Base-by-base conservation (phyloP, 257 asterid species). In the Scutellaria minor region DNA sequence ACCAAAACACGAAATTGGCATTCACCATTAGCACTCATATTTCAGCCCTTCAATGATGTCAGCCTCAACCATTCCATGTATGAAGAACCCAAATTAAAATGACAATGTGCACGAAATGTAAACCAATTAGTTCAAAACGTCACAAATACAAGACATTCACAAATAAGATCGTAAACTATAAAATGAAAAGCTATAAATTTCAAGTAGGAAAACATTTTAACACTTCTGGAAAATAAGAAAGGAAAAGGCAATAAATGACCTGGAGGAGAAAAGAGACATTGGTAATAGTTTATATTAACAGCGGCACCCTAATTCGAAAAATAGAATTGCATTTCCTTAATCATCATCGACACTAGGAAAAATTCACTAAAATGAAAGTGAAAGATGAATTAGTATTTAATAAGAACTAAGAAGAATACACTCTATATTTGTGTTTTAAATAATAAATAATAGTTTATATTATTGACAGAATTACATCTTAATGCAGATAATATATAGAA, bases 401-500 rank as follows among this genome's bases (percentile, higher is more conserved):
- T n/a, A 22, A 55, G 45, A 55, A n/a, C 13, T n/a, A 60, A n/a
- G 18, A 27, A 6, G 37, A 31, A 2, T 31, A 31, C 37, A 31
- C 37, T 31, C 37, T 64, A 42, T 5, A 7, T 64, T 22, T 64
- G 55, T 9, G 9, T 64, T 45, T 64, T 60, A 6, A n/a, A n/a
- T n/a, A 60, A 75, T 51, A 52, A 35, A 48, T 7, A 72, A 59
- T 57, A 64, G 37, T 46, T 63, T 7, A 75, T 13, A 75, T 47
- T 48, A 51, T 71, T 45, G 58, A 45, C 40, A 64, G 4, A 69
- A 63, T 57, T 53, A 22, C 18, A 46, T 57, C n/a, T 73, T 46
- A 69, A 71, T 61, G 47, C 47, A 71, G 24, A 46, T 57, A 15
- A 31, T 70, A 75, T 57, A 27, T 31, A 56, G 27, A 40, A 39